Evolutionary conservation across 371 early-diverging fungal genomes (phyloP), one percentile per base, ranked within the genome.

Genomic region (Mucor circinelloides): DNA sequence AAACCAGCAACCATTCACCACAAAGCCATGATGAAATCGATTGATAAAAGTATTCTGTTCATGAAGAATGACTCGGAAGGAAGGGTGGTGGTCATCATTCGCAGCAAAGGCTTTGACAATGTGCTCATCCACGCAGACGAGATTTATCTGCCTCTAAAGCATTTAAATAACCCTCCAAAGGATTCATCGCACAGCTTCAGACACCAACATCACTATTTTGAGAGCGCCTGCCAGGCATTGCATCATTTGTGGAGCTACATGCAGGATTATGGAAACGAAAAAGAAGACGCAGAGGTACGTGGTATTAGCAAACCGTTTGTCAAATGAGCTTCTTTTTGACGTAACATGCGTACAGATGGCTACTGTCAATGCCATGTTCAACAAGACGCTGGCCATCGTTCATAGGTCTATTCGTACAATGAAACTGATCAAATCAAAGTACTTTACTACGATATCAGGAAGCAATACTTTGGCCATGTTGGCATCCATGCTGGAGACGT

Each of bases 141-240:
- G 40, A 54, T 66, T 13, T 60, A 60, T 15, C 21, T 66, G 19
- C 67, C 67, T 21, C 23, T 58, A 2, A 34, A 40, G 6, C 8
- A n/a, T 23, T 7, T 48, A 9, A 48, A 48, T 13, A 17, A 46
- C 25, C 38, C 34, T 10, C 8, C 34, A 34, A 19, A 38, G 21
- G 38, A 32, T 38, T 23, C 13, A 52, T 23, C 42, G 8, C 34
- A 34, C 34, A 8, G 10, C 6, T 48, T 48, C 21, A 48, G 19
- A 52, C 54, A 54, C 48, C n/a, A 50, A 17, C 60, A 60, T 31
- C 67, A 61, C 13, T 40, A 40, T 17, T 23, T 67, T 28, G 62
- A 67, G 46, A 67, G 67, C 12, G 67, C 61, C 0, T 67, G 67
- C 19, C 60, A 40, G 30, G 67, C 67, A 32, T 27, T 67, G 8